Evolutionary conservation across 1,139 yeast species (phyloP), one percentile per base, ranked within the genome.

Genomic region (Pichia sp.): DNA sequence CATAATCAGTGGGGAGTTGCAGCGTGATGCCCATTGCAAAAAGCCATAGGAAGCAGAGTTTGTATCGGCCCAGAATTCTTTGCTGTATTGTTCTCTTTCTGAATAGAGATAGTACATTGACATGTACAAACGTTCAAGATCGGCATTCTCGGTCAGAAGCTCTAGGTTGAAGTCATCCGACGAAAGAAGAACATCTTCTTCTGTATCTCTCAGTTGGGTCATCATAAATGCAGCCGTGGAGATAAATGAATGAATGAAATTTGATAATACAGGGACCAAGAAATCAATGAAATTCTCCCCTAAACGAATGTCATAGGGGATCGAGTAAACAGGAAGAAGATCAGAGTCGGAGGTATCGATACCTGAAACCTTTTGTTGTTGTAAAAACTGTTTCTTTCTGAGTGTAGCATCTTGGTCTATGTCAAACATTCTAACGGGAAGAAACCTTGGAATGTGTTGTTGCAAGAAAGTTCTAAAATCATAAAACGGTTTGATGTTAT

Each of bases 121-220:
- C 63, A 91, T 70, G 66, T 90, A 92, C 64, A 93, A 89, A 59
- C 97, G 77, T 67, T 93, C 99, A 53, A 93, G 74, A 61, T 93
- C 97, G 0, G 93, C 87, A 58, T 87, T 84, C 20, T 85, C 81
- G 2, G 88, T 78, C 40, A 85, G 74, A 56, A 77, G 83, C 59
- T 81, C 86, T 55, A 77, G 69, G 61, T 78, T 74, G 46, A 77
- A 63, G 61, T 73, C 76, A 64, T 78, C 74, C 10, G 70, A 63
- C 12, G 89, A 81, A 54, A 88, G 69, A 54, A 85, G 71, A 46
- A 83, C 79, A 66, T 93, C 98, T 65, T 93, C 99, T 67, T 93
- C 98, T 14, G 83, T 81, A 61, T 89, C 89, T 61, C 95, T 80
- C 66, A 93, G 79, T 64, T 85, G 87, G 5, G 92, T 87, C 55